phyloP scores from a whole-genome alignment of 192 early-diverging fungal genomes.

The Paraglomus occultum region DNA sequence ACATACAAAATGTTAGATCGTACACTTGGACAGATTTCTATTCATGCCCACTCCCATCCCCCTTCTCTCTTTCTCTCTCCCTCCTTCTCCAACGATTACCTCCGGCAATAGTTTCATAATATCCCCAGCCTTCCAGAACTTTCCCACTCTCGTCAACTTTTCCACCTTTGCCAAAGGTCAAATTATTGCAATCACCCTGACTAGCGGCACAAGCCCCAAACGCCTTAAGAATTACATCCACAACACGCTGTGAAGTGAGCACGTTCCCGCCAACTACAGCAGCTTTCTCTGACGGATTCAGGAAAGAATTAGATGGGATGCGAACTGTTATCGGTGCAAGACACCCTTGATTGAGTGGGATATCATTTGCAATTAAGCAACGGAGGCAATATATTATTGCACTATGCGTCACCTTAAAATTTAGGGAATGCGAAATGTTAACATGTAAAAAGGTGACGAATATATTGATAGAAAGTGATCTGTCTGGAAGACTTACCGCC shows the following conservation, averaged over 20 bases:
- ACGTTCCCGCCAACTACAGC: constrained; percentile 99
- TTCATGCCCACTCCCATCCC: neutral
- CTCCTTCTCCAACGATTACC: constrained; percentile 25
- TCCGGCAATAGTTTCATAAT: constrained; percentile 94
- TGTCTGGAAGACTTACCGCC: constrained; percentile 37
- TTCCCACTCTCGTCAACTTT: constrained; percentile 53
- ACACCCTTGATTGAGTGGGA: constrained; percentile 96
- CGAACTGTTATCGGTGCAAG: constrained; percentile 77
- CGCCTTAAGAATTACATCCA: constrained; percentile 88
- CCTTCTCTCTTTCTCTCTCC: neutral
- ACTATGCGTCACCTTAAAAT: constrained; percentile 67
- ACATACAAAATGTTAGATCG: neutral
- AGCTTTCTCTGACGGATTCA: constrained; percentile 75
- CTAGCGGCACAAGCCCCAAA: constrained; percentile 89
- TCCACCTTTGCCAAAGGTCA: constrained; percentile 85
- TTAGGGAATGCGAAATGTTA: neutral
- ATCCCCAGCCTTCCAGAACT: constrained; percentile 80
- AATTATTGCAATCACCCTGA: constrained; percentile 95
- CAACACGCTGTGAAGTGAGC: constrained; percentile 87
- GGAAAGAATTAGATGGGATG: constrained; percentile 78
- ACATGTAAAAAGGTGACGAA: constrained; percentile 21
- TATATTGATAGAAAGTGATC: constrained; percentile 1
- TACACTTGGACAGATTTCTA: neutral
- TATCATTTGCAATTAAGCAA: constrained; percentile 83
- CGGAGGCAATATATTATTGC: constrained; percentile 97